phyloP scores from a whole-genome alignment of 73 alveolate genomes.

The Paramecium biaurelia region DNA sequence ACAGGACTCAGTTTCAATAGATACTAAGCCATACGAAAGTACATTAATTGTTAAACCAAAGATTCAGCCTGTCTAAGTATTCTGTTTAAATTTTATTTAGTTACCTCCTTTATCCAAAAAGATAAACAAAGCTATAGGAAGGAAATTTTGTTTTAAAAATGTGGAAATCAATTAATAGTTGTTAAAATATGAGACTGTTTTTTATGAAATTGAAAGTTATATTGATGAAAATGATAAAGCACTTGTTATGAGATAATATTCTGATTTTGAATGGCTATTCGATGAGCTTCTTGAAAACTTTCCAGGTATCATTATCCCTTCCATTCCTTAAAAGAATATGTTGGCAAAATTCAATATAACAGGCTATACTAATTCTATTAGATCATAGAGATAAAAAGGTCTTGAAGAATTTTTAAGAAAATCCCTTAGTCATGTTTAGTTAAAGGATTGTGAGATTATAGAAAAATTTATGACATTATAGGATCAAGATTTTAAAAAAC shows the following conservation, averaged over 20 bases:
- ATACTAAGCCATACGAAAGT: conserved; percentile 19
- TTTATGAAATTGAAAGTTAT: conserved; percentile 37
- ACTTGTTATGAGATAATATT: conserved; percentile 1
- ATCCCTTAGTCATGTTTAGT: background rate
- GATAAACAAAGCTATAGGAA: background rate
- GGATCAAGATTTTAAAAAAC: conserved; percentile 26
- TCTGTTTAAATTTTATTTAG: conserved; percentile 13
- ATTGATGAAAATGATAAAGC: background rate
- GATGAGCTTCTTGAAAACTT: conserved; percentile 41
- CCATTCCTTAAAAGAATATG: conserved; percentile 3
- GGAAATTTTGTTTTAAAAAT: background rate
- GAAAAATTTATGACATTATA: conserved; percentile 15
- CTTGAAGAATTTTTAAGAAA: conserved; percentile 26
- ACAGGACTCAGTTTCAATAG: background rate
- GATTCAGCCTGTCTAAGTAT: conserved; percentile 19
- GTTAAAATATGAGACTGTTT: conserved; percentile 23
- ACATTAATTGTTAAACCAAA: background rate
- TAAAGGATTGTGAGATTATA: conserved; percentile 19
- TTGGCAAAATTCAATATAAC: conserved; percentile 34
- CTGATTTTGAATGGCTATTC: conserved; percentile 47
- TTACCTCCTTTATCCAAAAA: conserved; percentile 35
- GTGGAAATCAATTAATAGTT: conserved; percentile 22
- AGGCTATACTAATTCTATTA: background rate
- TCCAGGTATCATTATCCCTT: conserved; percentile 46
- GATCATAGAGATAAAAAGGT: conserved; percentile 33